Conservation (phyloP, 192 early-diverging fungal species). For the Podila epicladia region DNA sequence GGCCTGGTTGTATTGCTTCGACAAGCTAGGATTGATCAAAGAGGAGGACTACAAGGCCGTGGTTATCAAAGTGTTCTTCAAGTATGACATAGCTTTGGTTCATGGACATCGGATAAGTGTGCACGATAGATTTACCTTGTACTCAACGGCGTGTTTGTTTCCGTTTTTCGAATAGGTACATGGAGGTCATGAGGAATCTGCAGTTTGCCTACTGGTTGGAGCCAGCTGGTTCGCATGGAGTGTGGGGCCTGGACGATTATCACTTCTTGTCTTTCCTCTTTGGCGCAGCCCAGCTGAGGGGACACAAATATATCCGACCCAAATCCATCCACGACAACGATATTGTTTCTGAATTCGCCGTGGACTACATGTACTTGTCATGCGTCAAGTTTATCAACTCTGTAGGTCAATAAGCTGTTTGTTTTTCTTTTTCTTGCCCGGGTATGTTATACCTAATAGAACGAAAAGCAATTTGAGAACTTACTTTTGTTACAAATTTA, state of each 20-base stretch:
- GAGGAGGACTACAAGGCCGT: slow-evolving; percentile 77
- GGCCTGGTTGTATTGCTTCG: slow-evolving; percentile 84
- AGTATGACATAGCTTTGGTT: slow-evolving; percentile 46
- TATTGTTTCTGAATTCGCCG: slow-evolving; percentile 87
- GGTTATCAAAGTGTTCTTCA: slow-evolving; percentile 81
- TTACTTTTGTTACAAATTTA: too few species aligned
- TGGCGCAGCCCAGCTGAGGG: slow-evolving; percentile 86
- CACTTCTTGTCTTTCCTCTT: slow-evolving; percentile 97
- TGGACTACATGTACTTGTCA: slow-evolving; percentile 95
- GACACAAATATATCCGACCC: slow-evolving; percentile 91
- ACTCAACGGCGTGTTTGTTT: neutral
- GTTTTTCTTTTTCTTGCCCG: slow-evolving; percentile 1
- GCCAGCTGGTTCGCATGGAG: slow-evolving; percentile 97
- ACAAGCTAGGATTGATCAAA: slow-evolving; percentile 76
- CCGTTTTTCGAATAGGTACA: slow-evolving; percentile 64
- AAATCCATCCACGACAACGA: slow-evolving; percentile 95
- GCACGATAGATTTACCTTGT: too few species aligned
- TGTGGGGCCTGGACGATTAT: slow-evolving; percentile 99
- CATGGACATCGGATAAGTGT: neutral
- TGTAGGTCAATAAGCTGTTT: slow-evolving; percentile 51
- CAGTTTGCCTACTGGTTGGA: slow-evolving; percentile 96
- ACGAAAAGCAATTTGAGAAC: slow-evolving; percentile 45
- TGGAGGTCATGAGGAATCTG: slow-evolving; percentile 87
- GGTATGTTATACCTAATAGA: neutral
- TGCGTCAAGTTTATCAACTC: slow-evolving; percentile 94